phyloP scores from a whole-genome alignment of 441 rosid species.

The Capsella rubella region DNA sequence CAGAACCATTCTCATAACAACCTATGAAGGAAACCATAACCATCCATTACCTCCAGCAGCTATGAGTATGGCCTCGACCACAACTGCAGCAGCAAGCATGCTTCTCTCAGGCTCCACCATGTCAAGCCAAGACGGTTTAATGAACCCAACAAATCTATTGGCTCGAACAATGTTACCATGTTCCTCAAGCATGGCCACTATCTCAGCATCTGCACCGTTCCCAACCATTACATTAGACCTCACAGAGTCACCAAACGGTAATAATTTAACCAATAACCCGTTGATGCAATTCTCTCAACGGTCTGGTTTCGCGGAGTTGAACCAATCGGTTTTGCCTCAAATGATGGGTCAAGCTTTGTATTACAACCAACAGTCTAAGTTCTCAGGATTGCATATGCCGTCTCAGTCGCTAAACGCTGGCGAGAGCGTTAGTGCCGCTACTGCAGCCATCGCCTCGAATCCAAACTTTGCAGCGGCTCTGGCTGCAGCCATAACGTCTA shows the following conservation, averaged over 20 bases:
- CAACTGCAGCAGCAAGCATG: slow-evolving; percentile 66
- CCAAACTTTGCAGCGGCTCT: slow-evolving; percentile 93
- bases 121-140: slow-evolving; percentile 51
- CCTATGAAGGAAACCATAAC: slow-evolving; percentile 73
- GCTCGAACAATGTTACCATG: slow-evolving; percentile 51
- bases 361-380: slow-evolving; percentile 50
- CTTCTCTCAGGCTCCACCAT: slow-evolving; percentile 64
- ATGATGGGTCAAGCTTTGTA: slow-evolving; percentile 50
- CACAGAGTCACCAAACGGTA: slow-evolving; percentile 41
- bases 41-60: slow-evolving; percentile 77
- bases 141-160: slow-evolving; percentile 50
- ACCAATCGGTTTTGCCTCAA: slow-evolving; percentile 41
- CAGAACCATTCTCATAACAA: slow-evolving; percentile 54
- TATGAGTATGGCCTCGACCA: slow-evolving; percentile 69
- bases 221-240: slow-evolving; percentile 73
- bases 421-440: slow-evolving; percentile 68
- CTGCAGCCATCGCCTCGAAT: slow-evolving; percentile 82
- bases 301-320: slow-evolving; percentile 35
- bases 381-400: slow-evolving; percentile 46
- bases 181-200: slow-evolving; percentile 60
- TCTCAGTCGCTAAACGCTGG: slow-evolving; percentile 41
- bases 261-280: slow-evolving; percentile 44
- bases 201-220: slow-evolving; percentile 80
- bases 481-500: slow-evolving; percentile 88
- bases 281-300: slow-evolving; percentile 47